phyloP scores from a whole-genome alignment of 2,329 filamentous ascomycete genomes.

The Tolypocladium pustulatum region DNA sequence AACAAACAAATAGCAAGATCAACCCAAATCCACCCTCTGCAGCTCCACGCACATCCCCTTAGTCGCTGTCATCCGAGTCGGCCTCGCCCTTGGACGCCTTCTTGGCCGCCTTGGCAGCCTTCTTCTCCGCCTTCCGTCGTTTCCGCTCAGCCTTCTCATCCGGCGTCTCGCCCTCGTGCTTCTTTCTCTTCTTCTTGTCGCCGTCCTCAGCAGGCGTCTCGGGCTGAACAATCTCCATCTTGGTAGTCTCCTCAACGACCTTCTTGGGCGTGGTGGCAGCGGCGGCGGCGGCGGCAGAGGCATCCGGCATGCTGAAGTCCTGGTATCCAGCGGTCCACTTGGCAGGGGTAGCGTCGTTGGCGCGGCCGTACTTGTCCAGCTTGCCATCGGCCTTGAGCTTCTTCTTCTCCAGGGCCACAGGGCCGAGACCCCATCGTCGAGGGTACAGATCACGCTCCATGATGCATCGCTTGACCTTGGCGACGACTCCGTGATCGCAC shows the following conservation, averaged over 20 bases:
- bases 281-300: slow-evolving; percentile 30
- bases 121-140: slow-evolving; percentile 50
- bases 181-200: slow-evolving; percentile 63
- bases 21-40: slow-evolving; percentile 1
- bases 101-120: slow-evolving; percentile 45
- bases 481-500: slow-evolving; percentile 94
- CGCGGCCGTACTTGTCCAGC: slow-evolving; percentile 91
- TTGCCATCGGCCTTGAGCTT: slow-evolving; percentile 98
- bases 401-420: slow-evolving; percentile 94
- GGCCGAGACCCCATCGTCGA: slow-evolving; percentile 89
- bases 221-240: slow-evolving; percentile 22
- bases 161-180: slow-evolving; percentile 66
- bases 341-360: slow-evolving; percentile 86
- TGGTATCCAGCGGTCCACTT: slow-evolving; percentile 92
- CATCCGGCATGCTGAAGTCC: slow-evolving; percentile 61
- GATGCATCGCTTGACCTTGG: slow-evolving; percentile 98
- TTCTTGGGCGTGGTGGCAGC: slow-evolving; percentile 29
- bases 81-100: slow-evolving; percentile 41
- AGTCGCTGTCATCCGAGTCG: slow-evolving; percentile 30
- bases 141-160: slow-evolving; percentile 56
- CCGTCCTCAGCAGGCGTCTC: slow-evolving; percentile 37
- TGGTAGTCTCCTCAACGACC: slow-evolving; percentile 24
- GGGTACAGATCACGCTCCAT: slow-evolving; percentile 99
- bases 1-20: slow-evolving; percentile 4
- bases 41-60: background rate